Evolutionary conservation across 768 basidiomycete species (phyloP).

Genomic region (Ramaria rubella): DNA sequence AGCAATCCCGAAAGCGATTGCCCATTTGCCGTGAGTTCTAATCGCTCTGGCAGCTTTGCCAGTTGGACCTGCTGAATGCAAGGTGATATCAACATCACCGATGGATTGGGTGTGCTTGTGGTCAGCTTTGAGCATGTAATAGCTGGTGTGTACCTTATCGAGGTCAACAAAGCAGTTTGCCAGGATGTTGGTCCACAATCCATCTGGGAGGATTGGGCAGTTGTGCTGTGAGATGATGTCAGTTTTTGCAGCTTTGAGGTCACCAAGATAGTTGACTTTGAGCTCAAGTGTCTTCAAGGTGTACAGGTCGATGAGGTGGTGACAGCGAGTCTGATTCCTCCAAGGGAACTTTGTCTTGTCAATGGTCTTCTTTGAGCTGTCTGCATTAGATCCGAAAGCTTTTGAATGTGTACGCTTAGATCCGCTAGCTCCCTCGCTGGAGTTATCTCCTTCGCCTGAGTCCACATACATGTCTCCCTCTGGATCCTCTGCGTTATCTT

Average conservation of each 20-base stretch:
- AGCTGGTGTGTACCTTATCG: conserved; percentile 21
- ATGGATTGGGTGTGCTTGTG: conserved; percentile 9
- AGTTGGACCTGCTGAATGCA: neutral
- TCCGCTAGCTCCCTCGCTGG: neutral
- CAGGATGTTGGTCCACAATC: conserved; percentile 24
- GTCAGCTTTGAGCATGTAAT: conserved; percentile 11
- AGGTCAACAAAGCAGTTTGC: conserved; percentile 23
- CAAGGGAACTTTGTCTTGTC: neutral
- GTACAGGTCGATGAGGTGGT: neutral
- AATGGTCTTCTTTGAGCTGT: neutral
- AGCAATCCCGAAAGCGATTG: conserved; percentile 20
- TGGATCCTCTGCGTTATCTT: no score
- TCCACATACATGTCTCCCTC: no score
- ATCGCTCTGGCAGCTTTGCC: conserved; percentile 7
- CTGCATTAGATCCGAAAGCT: neutral
- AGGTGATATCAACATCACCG: neutral
- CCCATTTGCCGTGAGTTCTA: conserved; percentile 20
- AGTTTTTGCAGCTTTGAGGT: neutral
- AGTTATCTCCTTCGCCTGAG: neutral
- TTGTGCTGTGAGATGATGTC: neutral
- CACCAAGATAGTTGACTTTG: neutral
- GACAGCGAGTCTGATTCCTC: neutral
- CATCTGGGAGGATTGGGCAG: conserved; percentile 21
- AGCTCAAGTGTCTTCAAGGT: neutral
- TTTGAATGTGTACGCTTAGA: neutral